A percentile compares a stretch with the other conserved stretches of the same genome.
Conservation (phyloP, 2,329 filamentous ascomycete genomes). For the Seiridium unicorne region DNA sequence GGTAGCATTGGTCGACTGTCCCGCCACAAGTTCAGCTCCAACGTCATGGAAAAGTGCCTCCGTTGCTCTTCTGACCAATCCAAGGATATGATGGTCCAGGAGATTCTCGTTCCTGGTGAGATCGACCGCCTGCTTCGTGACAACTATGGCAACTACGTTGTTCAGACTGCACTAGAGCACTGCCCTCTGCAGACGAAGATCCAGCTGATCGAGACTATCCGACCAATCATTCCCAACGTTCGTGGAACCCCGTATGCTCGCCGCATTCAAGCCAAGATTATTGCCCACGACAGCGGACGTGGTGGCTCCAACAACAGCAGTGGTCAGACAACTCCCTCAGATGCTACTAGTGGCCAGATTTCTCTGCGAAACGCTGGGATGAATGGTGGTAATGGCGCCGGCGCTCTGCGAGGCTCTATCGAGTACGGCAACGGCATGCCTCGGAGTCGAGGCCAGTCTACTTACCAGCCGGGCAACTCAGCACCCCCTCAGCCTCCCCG, state of each 20-base stretch:
- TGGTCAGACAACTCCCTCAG: conserved; percentile 51
- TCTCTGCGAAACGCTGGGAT: conserved; percentile 37
- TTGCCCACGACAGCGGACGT: conserved; percentile 48
- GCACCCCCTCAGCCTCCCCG: conserved; percentile 29
- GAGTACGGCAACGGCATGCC: conserved; percentile 14
- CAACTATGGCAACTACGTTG: conserved; percentile 95
- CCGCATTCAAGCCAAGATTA: conserved; percentile 87
- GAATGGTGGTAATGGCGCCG: conserved; percentile 17
- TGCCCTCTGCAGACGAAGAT: conserved; percentile 71
- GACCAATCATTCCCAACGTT: conserved; percentile 79
- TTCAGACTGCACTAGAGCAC: conserved; percentile 92
- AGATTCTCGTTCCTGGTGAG: conserved; percentile 72
- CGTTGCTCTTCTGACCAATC: conserved; percentile 76
- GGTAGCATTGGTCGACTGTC: conserved; percentile 71
- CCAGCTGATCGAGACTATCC: conserved; percentile 78
- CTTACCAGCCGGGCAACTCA: conserved; percentile 30
- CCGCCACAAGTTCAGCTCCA: conserved; percentile 98
- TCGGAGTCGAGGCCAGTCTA: conserved; percentile 31
- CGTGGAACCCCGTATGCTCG: conserved; percentile 92
- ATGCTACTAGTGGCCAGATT: conserved; percentile 54
- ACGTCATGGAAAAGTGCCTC: conserved; percentile 95
- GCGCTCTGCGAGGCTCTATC: not conserved
- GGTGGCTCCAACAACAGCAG: conserved; percentile 38
- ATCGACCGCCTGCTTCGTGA: conserved; percentile 89
- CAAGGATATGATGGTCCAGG: conserved; percentile 79